Evolutionary conservation across 1,284 basidiomycete species (phyloP), one percentile per base, ranked within the genome.

Genomic region (Ceratobasidium sp.): DNA sequence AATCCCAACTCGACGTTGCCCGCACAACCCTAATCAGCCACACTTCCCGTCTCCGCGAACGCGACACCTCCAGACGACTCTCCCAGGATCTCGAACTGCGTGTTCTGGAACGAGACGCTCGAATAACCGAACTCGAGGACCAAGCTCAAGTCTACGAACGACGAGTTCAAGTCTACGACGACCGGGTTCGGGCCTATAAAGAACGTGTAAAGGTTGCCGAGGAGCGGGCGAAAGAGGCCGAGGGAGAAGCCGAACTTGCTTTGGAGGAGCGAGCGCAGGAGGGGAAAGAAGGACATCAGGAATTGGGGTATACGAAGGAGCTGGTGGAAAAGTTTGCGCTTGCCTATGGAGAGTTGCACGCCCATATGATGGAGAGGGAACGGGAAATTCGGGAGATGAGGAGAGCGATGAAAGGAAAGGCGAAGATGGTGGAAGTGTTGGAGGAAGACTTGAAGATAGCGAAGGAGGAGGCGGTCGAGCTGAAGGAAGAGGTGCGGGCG

Each of bases 161-260:
- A 9, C 73, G 73, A 28, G 62, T 75, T 0, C 73, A 75, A 26
- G 73, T 75, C 20, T 75, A 75, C 15, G 73, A 75, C 33, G 62
- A 65, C 26, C 73, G 73, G 15, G 73, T 75, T 13, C 26, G 62
- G 42, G 73, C 73, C 52, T 75, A 75, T 50, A 75, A 75, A 50
- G 73, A 75, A 15, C 61, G 73, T 3, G 73, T 75, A 26, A 46
- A 50, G 23, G 26, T 56, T 28, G 73, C 73, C 6, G 73, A 75
- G 28, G 48, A 88, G 80, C 78, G 84, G 12, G 83, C 84, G n/a
- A 78, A 83, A 1, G 79, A 85, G 0, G 90, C 91, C 73, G 89
- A 92, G 81, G 83, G 84, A 0, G 92, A 93, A 82, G 83, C 92
- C 80, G 92, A 90, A 81, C 91, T 91, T 26, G 83, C 92, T 1